Base-by-base conservation (phyloP, 331 rosid genomes). In the Phaseolus coccineus region DNA sequence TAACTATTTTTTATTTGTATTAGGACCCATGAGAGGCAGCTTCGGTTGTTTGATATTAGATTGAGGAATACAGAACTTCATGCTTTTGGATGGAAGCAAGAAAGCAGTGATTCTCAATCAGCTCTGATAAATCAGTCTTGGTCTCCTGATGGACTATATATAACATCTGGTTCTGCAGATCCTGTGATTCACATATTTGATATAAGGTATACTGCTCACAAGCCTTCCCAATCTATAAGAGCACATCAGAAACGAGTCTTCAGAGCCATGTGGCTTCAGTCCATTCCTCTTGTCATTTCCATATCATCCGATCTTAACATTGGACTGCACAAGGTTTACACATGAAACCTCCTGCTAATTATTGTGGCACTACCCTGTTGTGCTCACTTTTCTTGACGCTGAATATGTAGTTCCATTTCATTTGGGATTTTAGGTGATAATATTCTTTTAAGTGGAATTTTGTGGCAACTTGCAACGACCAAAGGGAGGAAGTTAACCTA, bases 11-110 rank as follows among this genome's bases (percentile, higher is more conserved):
- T 65, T 79, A 81, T 40, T 69, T 79, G 48, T 44, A 40, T 87
- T 89, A 95, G 99, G 84, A 89, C 93, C 39, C 98, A 85, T 1
- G 97, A 87, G 85, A 93, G 81, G 92, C 99, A 95, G 89, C 97
- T 95, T 75, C 93, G 98, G 42, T 82, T 95, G 74, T 95, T 67
- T 70, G 99, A 95, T 81, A 93, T 93, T 82, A 77, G 99, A 84
- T 82, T 91, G 81, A 87, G 95, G 83, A 90, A 89, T 73, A 90
- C 93, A 65, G 99, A 95, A 85, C 86, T 95, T 70, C 99, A 95
- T 82, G 87, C 89, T 27, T 91, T 95, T 74, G 99, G 99, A 46
- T 95, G 99, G 99, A 95, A 91, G 90, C 99, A 95, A 87, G 97
- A 93, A 72, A 93, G 93, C 89, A 95, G 99, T 63, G 99, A 95